phyloP scores from a whole-genome alignment of 1,139 yeast genomes.

The Pichia sp. region DNA sequence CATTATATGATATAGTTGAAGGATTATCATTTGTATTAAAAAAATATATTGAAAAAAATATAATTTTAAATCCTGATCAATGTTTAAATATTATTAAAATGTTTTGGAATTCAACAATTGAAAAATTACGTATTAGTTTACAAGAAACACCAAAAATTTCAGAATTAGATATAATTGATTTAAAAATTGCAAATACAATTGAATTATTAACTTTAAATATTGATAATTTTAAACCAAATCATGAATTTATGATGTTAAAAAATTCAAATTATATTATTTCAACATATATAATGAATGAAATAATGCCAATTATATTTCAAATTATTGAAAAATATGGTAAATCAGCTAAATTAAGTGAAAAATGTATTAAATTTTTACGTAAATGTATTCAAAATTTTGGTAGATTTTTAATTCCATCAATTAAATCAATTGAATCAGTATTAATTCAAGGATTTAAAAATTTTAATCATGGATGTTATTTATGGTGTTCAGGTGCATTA shows the following conservation, averaged over 20 bases:
- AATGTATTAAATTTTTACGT: constrained; percentile 63
- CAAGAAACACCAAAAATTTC: constrained; percentile 14
- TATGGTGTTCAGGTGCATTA: constrained; percentile 85
- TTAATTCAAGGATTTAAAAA: constrained; percentile 62
- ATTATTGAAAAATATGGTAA: constrained; percentile 51
- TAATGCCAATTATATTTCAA: constrained; percentile 51
- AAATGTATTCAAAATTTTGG: constrained; percentile 63
- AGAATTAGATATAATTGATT: constrained; percentile 34
- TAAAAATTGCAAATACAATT: constrained; percentile 63
- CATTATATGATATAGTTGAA: constrained; percentile 76
- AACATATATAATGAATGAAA: constrained; percentile 46
- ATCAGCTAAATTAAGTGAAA: constrained; percentile 61
- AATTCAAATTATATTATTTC: constrained; percentile 48
- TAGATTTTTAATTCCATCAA: constrained; percentile 54
- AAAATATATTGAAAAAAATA: constrained; percentile 38
- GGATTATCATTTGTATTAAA: constrained; percentile 83
- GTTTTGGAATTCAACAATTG: constrained; percentile 65
- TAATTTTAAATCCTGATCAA: constrained; percentile 28
- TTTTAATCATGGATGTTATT: constrained; percentile 72
- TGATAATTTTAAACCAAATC: constrained; percentile 47
- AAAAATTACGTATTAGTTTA: constrained; percentile 33
- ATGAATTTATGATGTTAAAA: constrained; percentile 13
- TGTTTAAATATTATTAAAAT: constrained; percentile 44
- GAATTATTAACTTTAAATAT: constrained; percentile 72
- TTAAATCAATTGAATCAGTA: constrained; percentile 59